These are phyloP conservation scores for Ceratocystis cubensis DNA, from an alignment of 2,329 filamentous ascomycete species.

Conservation along the genomic window DNA sequence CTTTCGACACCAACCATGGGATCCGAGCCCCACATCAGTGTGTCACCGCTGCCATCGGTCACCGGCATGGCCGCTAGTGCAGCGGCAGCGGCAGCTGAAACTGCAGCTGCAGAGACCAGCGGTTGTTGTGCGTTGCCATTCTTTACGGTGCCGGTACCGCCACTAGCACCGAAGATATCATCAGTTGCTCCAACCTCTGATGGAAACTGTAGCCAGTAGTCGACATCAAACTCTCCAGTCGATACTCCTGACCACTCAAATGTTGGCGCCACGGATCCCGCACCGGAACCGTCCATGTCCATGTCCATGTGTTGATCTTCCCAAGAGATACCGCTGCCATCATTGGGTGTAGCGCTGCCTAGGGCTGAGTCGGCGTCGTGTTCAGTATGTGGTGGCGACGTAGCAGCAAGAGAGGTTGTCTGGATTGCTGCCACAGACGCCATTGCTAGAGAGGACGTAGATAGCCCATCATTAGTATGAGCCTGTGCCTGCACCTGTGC, in stretches of 20 bases:
- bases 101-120: not conserved
- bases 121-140: not conserved
- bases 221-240: conserved; percentile 43
- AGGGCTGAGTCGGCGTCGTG: conserved; percentile 31
- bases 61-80: conserved; percentile 1
- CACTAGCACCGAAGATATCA: conserved; percentile 30
- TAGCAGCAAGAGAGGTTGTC: conserved; percentile 10
- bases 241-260: conserved; percentile 44
- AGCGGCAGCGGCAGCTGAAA: conserved; percentile 1
- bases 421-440: conserved; percentile 12
- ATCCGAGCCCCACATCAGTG: conserved; percentile 18
- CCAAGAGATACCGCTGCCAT: conserved; percentile 31
- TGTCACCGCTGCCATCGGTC: conserved; percentile 1
- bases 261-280: conserved; percentile 31
- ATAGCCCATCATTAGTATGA: not conserved
- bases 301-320: conserved; percentile 32
- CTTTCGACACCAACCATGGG: not conserved
- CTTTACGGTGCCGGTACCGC: conserved; percentile 21
- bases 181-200: conserved; percentile 34
- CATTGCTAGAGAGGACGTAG: conserved; percentile 4
- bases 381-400: conserved; percentile 36
- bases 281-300: conserved; percentile 26
- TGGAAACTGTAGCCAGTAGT: conserved; percentile 48
- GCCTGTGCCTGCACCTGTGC: not conserved
- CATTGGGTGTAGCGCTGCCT: conserved; percentile 34